phyloP scores from a whole-genome alignment of 352 stramenopile species.

The Phytophthora podocarpi region DNA sequence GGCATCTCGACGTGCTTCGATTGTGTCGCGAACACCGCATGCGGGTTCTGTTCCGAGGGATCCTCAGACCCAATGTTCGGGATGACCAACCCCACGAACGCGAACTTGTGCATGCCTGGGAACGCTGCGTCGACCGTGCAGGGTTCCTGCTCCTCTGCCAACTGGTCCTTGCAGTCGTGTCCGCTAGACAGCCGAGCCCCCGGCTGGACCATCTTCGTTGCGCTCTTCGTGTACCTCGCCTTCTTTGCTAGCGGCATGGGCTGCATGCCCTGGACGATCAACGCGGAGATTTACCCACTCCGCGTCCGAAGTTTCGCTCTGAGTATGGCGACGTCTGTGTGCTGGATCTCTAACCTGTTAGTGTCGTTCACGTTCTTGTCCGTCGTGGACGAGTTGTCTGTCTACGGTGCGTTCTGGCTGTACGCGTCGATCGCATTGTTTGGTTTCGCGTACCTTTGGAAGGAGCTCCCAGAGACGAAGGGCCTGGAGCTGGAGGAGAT shows the following conservation, averaged over 20 bases:
- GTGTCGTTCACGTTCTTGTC: conserved; percentile 95
- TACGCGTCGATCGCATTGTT: conserved; percentile 81
- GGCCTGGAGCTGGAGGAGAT: conserved; percentile 93
- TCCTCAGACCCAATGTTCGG: no score
- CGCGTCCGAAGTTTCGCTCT: conserved; percentile 88
- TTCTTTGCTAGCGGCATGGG: conserved; percentile 85
- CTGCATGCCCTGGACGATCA: conserved; percentile 95
- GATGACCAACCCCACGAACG: no score
- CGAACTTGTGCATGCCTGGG: conserved; percentile 37
- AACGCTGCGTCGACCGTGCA: conserved; percentile 11
- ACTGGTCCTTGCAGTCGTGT: conserved; percentile 60
- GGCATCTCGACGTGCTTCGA: conserved; percentile 63
- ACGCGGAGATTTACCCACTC: conserved; percentile 95
- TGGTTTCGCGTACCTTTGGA: conserved; percentile 81
- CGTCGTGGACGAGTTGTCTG: conserved; percentile 62
- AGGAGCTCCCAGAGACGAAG: conserved; percentile 92
- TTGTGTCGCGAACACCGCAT: conserved; percentile 63
- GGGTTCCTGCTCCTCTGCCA: conserved; percentile 20
- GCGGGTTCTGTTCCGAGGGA: conserved; percentile 44
- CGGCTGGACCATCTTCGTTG: conserved; percentile 60
- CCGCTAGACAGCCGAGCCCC: conserved; percentile 42
- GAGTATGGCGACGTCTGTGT: conserved; percentile 90
- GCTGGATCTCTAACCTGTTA: conserved; percentile 93
- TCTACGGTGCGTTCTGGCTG: conserved; percentile 90
- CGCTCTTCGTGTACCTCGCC: conserved; percentile 75